Evolutionary conservation across 1,284 basidiomycete genomes (phyloP), one percentile per base, ranked within the genome.

Genomic region (Ustilago cynodontis): DNA sequence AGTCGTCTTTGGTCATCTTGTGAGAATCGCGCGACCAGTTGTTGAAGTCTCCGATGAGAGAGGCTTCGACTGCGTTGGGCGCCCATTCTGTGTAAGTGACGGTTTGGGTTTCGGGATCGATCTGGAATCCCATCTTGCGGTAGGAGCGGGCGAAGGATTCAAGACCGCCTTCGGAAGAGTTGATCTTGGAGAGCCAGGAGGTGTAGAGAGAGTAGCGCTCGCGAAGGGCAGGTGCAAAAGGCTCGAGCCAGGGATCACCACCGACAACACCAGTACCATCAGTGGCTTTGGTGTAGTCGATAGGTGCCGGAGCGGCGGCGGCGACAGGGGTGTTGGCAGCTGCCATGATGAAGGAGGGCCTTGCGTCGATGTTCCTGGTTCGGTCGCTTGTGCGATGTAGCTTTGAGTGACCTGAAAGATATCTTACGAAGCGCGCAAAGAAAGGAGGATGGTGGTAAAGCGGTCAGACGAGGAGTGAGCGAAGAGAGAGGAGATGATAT

Each of bases 21-120:
- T 81, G 78, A 18, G 64, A 90, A 4, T 89, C 87, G 77, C 94
- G 91, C 80, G 93, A 90, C 96, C 96, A 99, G 62, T 89, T 88
- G 87, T 98, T 99, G 88, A 99, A 99, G 54, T 99, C 96, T 57
- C 96, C 96, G 83, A 95, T 94, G 62, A 99, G 88, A 80, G 88
- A 89, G 1, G 95, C 96, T 81, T 92, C 91, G 52, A 86, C 88
- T 14, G 92, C 95, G 80, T 93, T 94, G 0, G 96, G 95, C 7
- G 96, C 96, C 96, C 96, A 99, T 86, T 99, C 96, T 81, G 93
- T 89, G 86, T 98, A 99, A 9, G 90, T 88, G 41, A 98, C 90
- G 31, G 92, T 89, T 56, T 91, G 91, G 63, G 92, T 90, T 24
- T 87, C 85, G 53, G 89, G 88, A 28, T 84, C 81, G 45, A 94